Conservation (phyloP, 306 rosid species). For the Lagenaria siceraria region DNA sequence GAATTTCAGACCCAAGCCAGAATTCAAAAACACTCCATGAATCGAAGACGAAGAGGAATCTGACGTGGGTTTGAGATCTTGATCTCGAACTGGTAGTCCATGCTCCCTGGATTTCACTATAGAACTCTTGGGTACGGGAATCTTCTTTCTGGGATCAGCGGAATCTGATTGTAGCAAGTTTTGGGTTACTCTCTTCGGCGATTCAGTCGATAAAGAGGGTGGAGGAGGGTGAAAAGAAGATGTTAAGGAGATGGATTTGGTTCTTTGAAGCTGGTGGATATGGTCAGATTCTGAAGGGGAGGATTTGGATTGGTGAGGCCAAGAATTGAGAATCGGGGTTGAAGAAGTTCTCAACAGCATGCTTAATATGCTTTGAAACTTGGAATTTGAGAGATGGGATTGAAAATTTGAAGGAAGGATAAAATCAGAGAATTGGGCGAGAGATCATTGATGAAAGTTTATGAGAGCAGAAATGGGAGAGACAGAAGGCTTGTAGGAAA, state of each 20-base stretch:
- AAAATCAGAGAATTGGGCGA: background rate
- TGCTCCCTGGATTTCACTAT: constrained; percentile 15
- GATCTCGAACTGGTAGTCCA: constrained; percentile 11
- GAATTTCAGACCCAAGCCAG: constrained; percentile 31
- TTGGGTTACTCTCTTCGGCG: constrained; percentile 15
- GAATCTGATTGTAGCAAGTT: constrained; percentile 18
- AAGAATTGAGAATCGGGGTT: constrained; percentile 46
- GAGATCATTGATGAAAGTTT: background rate
- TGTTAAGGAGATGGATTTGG: constrained; percentile 24
- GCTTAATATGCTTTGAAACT: background rate
- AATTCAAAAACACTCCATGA: constrained; percentile 28
- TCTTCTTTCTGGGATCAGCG: constrained; percentile 18
- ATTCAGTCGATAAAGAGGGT: background rate
- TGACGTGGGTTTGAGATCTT: constrained; percentile 1
- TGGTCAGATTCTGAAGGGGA: constrained; percentile 28
- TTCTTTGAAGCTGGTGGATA: constrained; percentile 27
- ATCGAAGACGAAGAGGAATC: constrained; percentile 13
- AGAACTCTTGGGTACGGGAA: background rate
- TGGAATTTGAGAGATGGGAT: background rate
- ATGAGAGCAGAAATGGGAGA: background rate
- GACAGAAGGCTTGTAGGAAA: background rate
- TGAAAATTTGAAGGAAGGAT: background rate
- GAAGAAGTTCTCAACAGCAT: constrained; percentile 68
- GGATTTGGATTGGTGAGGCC: constrained; percentile 27
- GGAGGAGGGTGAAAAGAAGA: constrained; percentile 2